phyloP scores from a whole-genome alignment of 2,329 filamentous ascomycete species.

The Alternaria ethzedia region DNA sequence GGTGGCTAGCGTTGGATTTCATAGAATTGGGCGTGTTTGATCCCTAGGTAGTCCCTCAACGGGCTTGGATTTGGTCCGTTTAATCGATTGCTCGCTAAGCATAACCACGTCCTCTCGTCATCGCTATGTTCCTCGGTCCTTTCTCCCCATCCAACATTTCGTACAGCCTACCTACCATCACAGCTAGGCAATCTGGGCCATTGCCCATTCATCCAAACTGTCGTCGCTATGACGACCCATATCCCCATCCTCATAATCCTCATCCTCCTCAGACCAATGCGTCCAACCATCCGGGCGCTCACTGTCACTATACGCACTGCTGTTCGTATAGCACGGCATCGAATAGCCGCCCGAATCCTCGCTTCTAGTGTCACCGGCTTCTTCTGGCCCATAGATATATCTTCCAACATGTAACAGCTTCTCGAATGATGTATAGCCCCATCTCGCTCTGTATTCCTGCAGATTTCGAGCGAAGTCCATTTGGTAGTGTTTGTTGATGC shows the following conservation, averaged over 20 bases:
- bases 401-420: background rate
- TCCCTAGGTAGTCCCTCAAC: constrained; percentile 1
- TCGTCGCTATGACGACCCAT: no score
- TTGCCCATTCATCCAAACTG: no score
- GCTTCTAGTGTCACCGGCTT: no score
- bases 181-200: no score
- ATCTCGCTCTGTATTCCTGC: background rate
- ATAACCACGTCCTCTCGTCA: no score
- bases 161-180: no score
- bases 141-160: no score
- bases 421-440: background rate
- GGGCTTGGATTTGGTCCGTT: background rate
- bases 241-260: background rate
- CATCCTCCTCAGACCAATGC: no score
- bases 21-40: background rate
- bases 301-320: background rate
- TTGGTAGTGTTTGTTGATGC: background rate
- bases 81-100: background rate
- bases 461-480: background rate
- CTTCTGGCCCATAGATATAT: no score
- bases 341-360: background rate
- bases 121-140: no score
- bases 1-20: constrained; percentile 3
- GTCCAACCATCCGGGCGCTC: background rate
- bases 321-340: background rate